A percentile compares a stretch with the other conserved stretches of the same genome.
These are phyloP conservation scores for Phytophthora agathidicida DNA, from an alignment of 352 stramenopile species.

Conservation along the genomic window DNA sequence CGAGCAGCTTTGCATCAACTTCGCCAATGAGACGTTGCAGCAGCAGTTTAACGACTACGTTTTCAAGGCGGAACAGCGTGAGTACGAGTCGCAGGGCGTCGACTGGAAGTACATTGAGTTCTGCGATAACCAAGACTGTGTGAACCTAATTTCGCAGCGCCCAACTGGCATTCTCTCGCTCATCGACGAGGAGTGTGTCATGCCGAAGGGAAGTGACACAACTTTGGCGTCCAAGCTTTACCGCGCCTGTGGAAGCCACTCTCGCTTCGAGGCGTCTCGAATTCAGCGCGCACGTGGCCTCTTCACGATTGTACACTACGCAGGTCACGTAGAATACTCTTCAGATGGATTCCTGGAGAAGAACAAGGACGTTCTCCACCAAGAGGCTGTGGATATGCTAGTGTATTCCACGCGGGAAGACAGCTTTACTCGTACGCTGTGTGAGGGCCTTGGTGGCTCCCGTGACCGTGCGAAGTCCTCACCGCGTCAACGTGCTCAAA, in stretches of 20 bases:
- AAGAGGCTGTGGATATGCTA: constrained; percentile 83
- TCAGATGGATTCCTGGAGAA: constrained; percentile 82
- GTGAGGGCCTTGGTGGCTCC: constrained; percentile 59
- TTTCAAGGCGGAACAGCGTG: constrained; percentile 87
- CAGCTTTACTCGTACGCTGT: constrained; percentile 77
- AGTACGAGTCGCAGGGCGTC: constrained; percentile 85
- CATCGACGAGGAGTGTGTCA: constrained; percentile 90
- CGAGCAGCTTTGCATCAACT: constrained; percentile 93
- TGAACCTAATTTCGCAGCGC: constrained; percentile 91
- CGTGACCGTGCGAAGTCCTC: constrained; percentile 55
- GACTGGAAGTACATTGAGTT: constrained; percentile 89
- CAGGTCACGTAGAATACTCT: constrained; percentile 82
- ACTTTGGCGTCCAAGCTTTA: constrained; percentile 88
- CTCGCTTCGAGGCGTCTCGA: constrained; percentile 71
- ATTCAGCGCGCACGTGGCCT: constrained; percentile 75
- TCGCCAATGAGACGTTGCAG: constrained; percentile 89
- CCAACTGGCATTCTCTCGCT: constrained; percentile 83
- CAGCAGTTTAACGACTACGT: constrained; percentile 91
- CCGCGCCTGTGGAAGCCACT: constrained; percentile 60
- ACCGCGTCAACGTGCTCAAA: constrained; percentile 57
- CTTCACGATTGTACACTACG: constrained; percentile 87
- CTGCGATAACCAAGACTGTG: constrained; percentile 88
- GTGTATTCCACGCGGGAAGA: constrained; percentile 71
- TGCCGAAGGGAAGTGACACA: constrained; percentile 84
- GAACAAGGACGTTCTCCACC: constrained; percentile 87